Evolutionary conservation across 2,329 filamentous ascomycete genomes (phyloP), one percentile per base, ranked within the genome.

Genomic region (Xylariaceae sp.): DNA sequence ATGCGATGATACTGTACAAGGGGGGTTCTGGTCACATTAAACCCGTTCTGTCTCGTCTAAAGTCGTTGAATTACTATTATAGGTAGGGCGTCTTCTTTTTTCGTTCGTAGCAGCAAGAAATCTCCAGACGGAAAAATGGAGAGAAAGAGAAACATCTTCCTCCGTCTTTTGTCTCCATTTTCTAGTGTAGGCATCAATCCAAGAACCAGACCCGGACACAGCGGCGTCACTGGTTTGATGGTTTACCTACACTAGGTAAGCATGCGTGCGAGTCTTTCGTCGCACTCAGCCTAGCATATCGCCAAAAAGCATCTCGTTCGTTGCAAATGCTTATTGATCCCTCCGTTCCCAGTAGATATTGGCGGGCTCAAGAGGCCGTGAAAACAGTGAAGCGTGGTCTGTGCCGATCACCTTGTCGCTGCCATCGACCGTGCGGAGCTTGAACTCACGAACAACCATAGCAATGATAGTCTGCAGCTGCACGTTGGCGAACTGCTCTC

Each of bases 401-500:
- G 86, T 89, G 56, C 78, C 87, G 51, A 88, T 82, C 44, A 94
- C 81, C 39, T 81, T 82, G 70, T 84, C 78, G 72, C 82, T 84
- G n/a, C 89, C 88, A 67, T 89, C 85, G 2, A 86, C 74, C 68
- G 91, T 95, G 70, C 82, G 80, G 73, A 96, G 84, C 78, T 90
- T 93, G 78, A 96, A 90, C 56, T 85, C 73, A 53, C 91, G 83
- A 47, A 96, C 88, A 65, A 92, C 77, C 60, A 86, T 86, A 54
- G 87, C 90, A 10, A 88, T 79, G 66, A 97, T 95, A 50, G 90
- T 92, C 72, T 92, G 88, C 63, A 97, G 80, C 77, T 97, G 93
- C 59, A 95, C 82, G 73, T 95, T 96, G 67, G 93, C 93, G 74
- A 97, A 97, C 71, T 96, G 91, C 80, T 97, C 93, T 66, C 93